Base-by-base conservation (phyloP, 2,329 filamentous ascomycete species). In the Zasmidium angulare region DNA sequence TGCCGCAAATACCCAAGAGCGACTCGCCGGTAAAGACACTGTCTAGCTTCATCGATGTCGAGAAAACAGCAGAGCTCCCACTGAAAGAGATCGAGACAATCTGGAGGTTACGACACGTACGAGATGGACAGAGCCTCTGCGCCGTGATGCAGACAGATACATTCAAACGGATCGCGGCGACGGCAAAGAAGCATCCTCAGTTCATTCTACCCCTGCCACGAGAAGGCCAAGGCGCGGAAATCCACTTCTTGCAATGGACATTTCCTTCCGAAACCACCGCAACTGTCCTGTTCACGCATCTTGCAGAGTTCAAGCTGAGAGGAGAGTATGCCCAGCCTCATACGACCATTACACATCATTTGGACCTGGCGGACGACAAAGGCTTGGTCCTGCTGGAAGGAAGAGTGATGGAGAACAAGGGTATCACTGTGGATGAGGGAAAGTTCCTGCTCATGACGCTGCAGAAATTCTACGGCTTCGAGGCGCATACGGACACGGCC, bases 241-340 rank as follows among this genome's bases (percentile, higher is more conserved):
- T 99, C 49, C 95, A 99, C 77, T 96, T 96, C 75, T 77, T 99
- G 63, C 93, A 99, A 77, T 99, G 96, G 91, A 90, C 89, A 0
- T 97, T 96, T 76, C 93, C 96, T 61, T 82, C 86, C 0, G 79
- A 81, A 2, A 77, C 82, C 1, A 81, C 80, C 0, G 77, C 78
- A 0, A 84, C 78, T 29, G 78, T 98, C 4, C 86, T 99, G 31
- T 98, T 99, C 78, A 99, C 95, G 0, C 90, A 95, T 71, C 82
- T 99, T 29, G 93, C 91, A 17, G 91, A 97, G 74, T 99, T 89
- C 79, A 97, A 98, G 81, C 78, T 91, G 59, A 84, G 93, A 53
- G 93, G 93, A 53, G 90, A 96, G 75, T 99, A 87, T 72, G 91
- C 91, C 48, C 86, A 89, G 75, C 93, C 95, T 50, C 95, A 99